Evolutionary conservation across 23 red algal genomes (phyloP), one percentile per base, ranked within the genome.

Genomic region (Gracilaria vermiculophylla): DNA sequence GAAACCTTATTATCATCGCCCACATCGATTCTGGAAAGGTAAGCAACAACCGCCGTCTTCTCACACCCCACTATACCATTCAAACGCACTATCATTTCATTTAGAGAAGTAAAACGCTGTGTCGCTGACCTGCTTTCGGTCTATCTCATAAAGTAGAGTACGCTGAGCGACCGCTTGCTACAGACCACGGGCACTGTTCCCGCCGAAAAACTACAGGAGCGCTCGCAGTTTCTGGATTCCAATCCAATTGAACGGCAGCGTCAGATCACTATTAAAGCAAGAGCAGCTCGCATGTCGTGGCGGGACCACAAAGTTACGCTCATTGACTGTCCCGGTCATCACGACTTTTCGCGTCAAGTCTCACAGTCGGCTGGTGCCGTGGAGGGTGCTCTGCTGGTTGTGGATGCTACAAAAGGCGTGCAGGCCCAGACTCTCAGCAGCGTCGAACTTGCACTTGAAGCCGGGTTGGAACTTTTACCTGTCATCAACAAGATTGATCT

Each of bases 401-500:
- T 98, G 36, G 95, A 98, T 76, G 95, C 95, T 28, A 78, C 78
- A 12, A 83, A 88, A 61, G 95, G 95, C 40, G 85, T 94, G 12
- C 88, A 98, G 41, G 95, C 95, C 19, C 95, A 98, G 71, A 98
- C 95, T 19, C 35, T 98, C 13, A 92, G 90, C 77, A 90, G 89
- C 28, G 90, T 85, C 19, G 80, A 89, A 35, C 49, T 98, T 12
- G 95, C 95, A 0, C 28, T 89, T 14, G 90, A 87, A 52, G 69
- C 76, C n/a, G 73, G 80, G 28, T 43, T 94, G 39, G 55, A 90
- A 35, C 74, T 98, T 34, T 14, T 98, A 11, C 95, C 95, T 3
- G 95, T 98, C 48, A 81, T 98, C 27, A 98, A 94, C 79, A 98
- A 98, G 75, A 78, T 98, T 49, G 95, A 98, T 86, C 53, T 98